Base-by-base conservation (phyloP, 2,329 filamentous ascomycete genomes). In the Beauveria sp. region DNA sequence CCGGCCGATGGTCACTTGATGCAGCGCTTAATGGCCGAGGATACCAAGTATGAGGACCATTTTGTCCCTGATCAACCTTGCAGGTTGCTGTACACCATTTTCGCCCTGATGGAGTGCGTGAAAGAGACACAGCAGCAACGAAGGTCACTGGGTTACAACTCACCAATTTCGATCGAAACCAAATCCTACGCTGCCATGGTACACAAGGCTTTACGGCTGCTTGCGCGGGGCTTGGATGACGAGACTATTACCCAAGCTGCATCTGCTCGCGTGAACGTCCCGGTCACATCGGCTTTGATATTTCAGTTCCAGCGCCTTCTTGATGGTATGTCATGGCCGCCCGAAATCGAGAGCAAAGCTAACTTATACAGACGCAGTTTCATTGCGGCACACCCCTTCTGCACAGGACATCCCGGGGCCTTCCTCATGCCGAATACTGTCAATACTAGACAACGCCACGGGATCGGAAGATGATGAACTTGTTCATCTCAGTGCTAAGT, bases 41-140 rank as follows among this genome's bases (percentile, higher is more conserved):
- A 74, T 1, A 78, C 77, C n/a, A 77, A 81, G 0, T 82, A 86
- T 63, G 73, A 75, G 12, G 81, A 87, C 12, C 75, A 92, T 1
- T 92, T 95, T 63, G 87, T 89, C 7, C 72, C 83, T 1, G 81
- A 82, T 0, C 85, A 88, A 62, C 87, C 88, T 2, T 92, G 86
- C 77, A 89, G 88, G 67, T 85, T 86, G 2, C 78, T 92, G 0
- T 96, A 93, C 70, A 87, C 88, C 3, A 74, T 91, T 1, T 81
- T 88, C 68, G 84, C 86, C 1, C 77, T 96, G 45, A 76, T 79
- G 24, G 81, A 85, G 60, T 88, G 86, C 69, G 78, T 91, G 45
- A 75, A 78, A 28, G 74, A 68, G 9, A 66, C 73, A 64, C 20
- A 10, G 30, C 40, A 42, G 7, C 46, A 22, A 2, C 34, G 5